Percentiles rank a stretch among this genome's conserved stretches.
Conservation (phyloP, 768 basidiomycete species). For the Tulasnella sp. region DNA sequence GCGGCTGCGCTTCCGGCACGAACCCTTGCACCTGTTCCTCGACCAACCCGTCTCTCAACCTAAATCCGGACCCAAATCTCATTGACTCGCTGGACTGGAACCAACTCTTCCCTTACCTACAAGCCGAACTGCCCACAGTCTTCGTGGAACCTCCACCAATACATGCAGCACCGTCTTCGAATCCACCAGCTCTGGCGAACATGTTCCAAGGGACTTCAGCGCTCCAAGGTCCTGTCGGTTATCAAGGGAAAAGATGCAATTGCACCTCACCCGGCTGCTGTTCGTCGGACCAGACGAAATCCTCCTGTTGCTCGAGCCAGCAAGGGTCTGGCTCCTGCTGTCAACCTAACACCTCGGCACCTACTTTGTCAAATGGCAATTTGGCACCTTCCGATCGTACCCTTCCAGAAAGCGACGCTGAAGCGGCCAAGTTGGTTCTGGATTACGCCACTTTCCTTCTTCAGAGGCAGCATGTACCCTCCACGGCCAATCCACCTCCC, state of each 20-base stretch:
- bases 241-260: background rate
- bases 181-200: background rate
- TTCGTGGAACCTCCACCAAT: constrained; percentile 21
- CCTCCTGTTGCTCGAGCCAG: background rate
- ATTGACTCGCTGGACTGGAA: constrained; percentile 23
- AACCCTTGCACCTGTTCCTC: constrained; percentile 22
- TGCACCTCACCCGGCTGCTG: background rate
- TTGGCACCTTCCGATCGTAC: background rate
- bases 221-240: background rate
- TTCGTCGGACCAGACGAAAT: background rate
- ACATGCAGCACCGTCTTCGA: background rate
- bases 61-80: background rate
- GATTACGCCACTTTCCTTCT: constrained; percentile 25
- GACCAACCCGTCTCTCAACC: constrained; percentile 7
- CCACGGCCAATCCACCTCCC: background rate
- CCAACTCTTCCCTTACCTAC: constrained; percentile 24
- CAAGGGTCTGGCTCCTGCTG: background rate
- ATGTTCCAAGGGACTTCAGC: background rate
- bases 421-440: constrained; percentile 25
- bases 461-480: background rate
- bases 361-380: background rate
- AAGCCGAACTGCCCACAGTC: constrained; percentile 25
- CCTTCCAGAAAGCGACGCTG: background rate
- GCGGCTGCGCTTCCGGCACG: constrained; percentile 19
- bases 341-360: background rate